Evolutionary conservation across 1,284 basidiomycete genomes (phyloP).

Genomic region (Gymnopus androsaceus): DNA sequence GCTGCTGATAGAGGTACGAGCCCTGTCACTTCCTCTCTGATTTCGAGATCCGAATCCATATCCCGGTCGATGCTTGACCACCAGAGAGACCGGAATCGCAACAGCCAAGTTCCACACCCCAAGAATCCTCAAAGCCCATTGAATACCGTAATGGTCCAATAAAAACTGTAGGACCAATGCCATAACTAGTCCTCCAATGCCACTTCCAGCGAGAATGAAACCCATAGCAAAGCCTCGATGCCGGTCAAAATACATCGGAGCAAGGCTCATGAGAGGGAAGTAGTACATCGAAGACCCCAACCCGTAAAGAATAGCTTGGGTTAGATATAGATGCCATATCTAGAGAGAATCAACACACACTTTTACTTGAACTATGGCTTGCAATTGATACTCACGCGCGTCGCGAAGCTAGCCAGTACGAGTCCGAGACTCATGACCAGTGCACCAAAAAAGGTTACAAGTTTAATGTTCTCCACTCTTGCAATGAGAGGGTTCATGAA

Average conservation of each 20-base stretch:
- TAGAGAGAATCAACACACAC: constrained; percentile 16
- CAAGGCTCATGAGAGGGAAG: constrained; percentile 44
- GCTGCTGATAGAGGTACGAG: constrained; percentile 34
- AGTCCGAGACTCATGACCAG: constrained; percentile 45
- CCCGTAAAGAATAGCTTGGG: constrained; percentile 45
- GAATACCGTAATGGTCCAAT: constrained; percentile 36
- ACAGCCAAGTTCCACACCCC: constrained; percentile 43
- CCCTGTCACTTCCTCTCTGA: constrained; percentile 12
- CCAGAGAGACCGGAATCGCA: constrained; percentile 39
- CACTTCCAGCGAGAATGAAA: constrained; percentile 42
- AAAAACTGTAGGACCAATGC: constrained; percentile 43
- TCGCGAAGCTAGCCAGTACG: constrained; percentile 41
- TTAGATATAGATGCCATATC: constrained; percentile 48
- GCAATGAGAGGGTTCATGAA: constrained; percentile 45
- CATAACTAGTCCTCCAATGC: constrained; percentile 46
- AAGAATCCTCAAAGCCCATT: constrained; percentile 40
- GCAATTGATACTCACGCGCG: constrained; percentile 28
- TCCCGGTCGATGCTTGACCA: constrained; percentile 30
- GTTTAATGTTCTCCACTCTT: constrained; percentile 34
- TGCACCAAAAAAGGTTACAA: constrained; percentile 40
- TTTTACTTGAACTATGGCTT: neutral
- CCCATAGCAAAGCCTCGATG: constrained; percentile 50
- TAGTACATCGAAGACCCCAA: constrained; percentile 47
- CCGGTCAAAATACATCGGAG: constrained; percentile 45
- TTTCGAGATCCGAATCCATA: constrained; percentile 22